Base-by-base conservation (phyloP, 257 asterid genomes). In the Solanum ossicruentum region DNA sequence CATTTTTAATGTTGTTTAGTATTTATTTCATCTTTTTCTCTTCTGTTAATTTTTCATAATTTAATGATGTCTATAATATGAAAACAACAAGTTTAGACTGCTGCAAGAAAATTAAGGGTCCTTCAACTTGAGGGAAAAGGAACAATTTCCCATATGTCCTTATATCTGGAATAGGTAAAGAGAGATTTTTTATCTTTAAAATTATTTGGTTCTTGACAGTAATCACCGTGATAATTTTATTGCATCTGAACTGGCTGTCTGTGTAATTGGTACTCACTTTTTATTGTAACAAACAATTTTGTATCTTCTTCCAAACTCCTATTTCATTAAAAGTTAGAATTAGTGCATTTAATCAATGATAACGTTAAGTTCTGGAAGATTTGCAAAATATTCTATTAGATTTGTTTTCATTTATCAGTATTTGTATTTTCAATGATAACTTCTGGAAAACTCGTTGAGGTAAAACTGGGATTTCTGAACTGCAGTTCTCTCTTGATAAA, bases 401-500 rank as follows among this genome's bases (percentile, higher is more conserved):
- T 78, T 28, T 52, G 45, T 77, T 26, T 51, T 51, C 8, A 7
- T 78, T 78, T 52, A 52, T 52, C 82, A 23, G 65, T 23, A 9
- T 52, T 52, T 52, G 65, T 78, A 52, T 78, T 51, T 52, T 17
- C 28, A 26, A 77, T 52, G 61, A 28, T 16, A 52, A 26, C 12
- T 26, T 26, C 47, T 52, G 82, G 65, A 15, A 51, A 75, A 75
- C 43, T 49, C 1, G 4, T 15, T 23, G 47, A 77, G 82, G 45
- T 11, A 23, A 77, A 77, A 23, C 45, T 51, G 82, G 23, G 82
- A 77, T 77, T 73, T 51, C 45, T 51, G 61, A 55, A 78, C 26
- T 89, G 91, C 94, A 97, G 99, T 97, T 95, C 88, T 95, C 97
- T 85, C 47, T 89, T 45, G 93, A 89, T 81, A 97, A 97, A 88